phyloP scores from a whole-genome alignment of 2,329 filamentous ascomycete genomes.

The Alternaria atra region DNA sequence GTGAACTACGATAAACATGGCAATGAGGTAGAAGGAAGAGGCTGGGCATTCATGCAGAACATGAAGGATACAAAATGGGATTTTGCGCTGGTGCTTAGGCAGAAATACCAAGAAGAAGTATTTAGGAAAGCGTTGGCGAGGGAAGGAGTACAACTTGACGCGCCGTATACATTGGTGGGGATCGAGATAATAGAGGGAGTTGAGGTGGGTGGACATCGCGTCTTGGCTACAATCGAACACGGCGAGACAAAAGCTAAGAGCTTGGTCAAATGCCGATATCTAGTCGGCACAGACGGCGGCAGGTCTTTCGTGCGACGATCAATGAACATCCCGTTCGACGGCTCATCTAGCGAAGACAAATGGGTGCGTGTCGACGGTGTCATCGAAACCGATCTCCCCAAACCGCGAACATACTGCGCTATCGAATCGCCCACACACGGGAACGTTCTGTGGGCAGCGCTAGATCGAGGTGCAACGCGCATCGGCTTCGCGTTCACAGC shows the following conservation, averaged over 20 bases:
- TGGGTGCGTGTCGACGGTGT: conserved; percentile 65
- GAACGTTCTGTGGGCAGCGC: conserved; percentile 64
- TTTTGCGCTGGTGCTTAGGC: conserved; percentile 63
- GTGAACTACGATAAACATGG: conserved; percentile 60
- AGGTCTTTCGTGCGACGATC: conserved; percentile 59
- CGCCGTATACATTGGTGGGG: conserved; percentile 50
- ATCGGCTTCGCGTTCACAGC: conserved; percentile 64
- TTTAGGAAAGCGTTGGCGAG: conserved; percentile 55
- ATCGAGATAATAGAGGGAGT: conserved; percentile 51
- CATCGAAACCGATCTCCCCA: conserved; percentile 60
- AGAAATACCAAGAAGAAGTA: conserved; percentile 65
- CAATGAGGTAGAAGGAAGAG: conserved; percentile 56
- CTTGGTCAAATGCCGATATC: conserved; percentile 55
- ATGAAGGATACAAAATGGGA: conserved; percentile 63
- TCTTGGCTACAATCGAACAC: conserved; percentile 8
- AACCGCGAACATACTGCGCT: conserved; percentile 57
- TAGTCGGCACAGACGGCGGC: conserved; percentile 64
- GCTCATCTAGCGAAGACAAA: conserved; percentile 59
- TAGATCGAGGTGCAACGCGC: conserved; percentile 63
- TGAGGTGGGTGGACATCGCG: conserved; percentile 30
- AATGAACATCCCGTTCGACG: conserved; percentile 60
- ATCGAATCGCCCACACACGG: conserved; percentile 64
- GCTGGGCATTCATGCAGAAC: conserved; percentile 64
- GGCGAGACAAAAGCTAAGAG: conserved; percentile 32
- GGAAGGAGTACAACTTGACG: conserved; percentile 50